Percentiles rank a stretch among this genome's conserved stretches.
phyloP scores from a whole-genome alignment of 106 monocot genomes.

The Ottelia alismoides region DNA sequence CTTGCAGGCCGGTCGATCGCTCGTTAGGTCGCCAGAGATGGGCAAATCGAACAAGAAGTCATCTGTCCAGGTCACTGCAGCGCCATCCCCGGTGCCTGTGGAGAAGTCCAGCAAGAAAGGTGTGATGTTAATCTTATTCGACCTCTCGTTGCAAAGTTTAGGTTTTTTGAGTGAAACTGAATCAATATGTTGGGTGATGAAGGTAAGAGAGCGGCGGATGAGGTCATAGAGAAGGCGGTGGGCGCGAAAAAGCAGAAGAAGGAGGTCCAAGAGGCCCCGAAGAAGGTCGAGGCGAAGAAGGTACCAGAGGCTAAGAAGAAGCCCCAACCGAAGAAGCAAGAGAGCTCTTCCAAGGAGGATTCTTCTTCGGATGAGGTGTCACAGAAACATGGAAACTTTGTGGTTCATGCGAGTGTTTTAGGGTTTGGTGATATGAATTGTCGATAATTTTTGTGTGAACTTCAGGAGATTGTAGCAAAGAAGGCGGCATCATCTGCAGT shows the following conservation, averaged over 20 bases:
- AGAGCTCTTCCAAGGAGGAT: too few species aligned
- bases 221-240: constrained; percentile 1
- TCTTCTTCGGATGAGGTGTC: too few species aligned
- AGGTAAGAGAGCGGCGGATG: constrained; percentile 12
- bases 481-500: too few species aligned
- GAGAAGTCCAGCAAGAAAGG: constrained; percentile 8
- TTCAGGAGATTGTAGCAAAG: too few species aligned
- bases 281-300: background rate
- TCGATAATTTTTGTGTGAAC: too few species aligned
- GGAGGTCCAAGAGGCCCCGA: constrained; percentile 6
- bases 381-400: too few species aligned
- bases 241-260: constrained; percentile 15
- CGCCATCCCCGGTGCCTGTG: background rate
- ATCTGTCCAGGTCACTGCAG: constrained; percentile 2
- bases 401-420: too few species aligned
- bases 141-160: background rate
- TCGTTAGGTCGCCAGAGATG: too few species aligned
- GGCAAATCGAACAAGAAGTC: constrained; percentile 14
- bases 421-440: too few species aligned
- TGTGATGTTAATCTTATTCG: background rate
- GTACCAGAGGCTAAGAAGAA: too few species aligned
- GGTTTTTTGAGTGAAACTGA: background rate
- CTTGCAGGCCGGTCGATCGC: too few species aligned
- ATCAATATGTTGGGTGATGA: too few species aligned
- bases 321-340: background rate